A percentile compares a stretch with the other conserved stretches of the same genome.
Evolutionary conservation across 495 filamentous ascomycete species (phyloP).

Genomic region (Aspergillus olivimuriae): DNA sequence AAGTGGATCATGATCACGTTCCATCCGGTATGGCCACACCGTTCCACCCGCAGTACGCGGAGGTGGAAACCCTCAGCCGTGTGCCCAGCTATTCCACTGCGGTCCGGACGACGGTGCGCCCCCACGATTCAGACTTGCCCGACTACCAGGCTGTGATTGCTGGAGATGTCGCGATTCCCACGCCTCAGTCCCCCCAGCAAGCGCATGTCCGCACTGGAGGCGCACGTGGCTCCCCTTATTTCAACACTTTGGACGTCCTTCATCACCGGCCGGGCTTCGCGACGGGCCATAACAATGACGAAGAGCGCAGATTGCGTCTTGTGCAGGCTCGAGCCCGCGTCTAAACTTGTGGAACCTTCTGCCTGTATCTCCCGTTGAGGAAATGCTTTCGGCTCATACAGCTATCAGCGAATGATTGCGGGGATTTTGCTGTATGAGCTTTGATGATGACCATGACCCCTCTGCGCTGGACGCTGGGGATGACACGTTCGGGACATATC

Average conservation of each 20-base stretch:
- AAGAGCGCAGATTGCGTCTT: constrained; percentile 34
- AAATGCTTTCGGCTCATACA: not conserved
- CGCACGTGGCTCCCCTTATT: constrained; percentile 17
- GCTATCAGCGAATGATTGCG: no score
- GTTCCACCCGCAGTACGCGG: constrained; percentile 56
- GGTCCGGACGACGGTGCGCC: constrained; percentile 51
- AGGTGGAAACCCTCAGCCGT: constrained; percentile 58
- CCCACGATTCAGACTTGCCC: constrained; percentile 42
- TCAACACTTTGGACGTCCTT: constrained; percentile 26
- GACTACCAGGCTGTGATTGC: constrained; percentile 46
- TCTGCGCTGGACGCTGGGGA: constrained; percentile 16
- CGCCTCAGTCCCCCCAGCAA: constrained; percentile 38
- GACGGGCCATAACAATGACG: constrained; percentile 27
- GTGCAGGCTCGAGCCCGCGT: constrained; percentile 31
- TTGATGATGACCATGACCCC: not conserved
- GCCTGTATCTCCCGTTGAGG: not conserved
- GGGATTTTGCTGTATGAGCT: not conserved
- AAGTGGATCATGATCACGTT: constrained; percentile 40
- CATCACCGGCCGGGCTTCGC: constrained; percentile 26
- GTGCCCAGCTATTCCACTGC: constrained; percentile 81
- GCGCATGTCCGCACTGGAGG: constrained; percentile 31
- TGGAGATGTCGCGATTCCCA: constrained; percentile 18
- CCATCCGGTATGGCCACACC: constrained; percentile 50
- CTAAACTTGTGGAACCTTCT: not conserved
- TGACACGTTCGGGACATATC: not conserved